Base-by-base conservation (phyloP, 441 rosid genomes). In the Gossypium schwendimanii region DNA sequence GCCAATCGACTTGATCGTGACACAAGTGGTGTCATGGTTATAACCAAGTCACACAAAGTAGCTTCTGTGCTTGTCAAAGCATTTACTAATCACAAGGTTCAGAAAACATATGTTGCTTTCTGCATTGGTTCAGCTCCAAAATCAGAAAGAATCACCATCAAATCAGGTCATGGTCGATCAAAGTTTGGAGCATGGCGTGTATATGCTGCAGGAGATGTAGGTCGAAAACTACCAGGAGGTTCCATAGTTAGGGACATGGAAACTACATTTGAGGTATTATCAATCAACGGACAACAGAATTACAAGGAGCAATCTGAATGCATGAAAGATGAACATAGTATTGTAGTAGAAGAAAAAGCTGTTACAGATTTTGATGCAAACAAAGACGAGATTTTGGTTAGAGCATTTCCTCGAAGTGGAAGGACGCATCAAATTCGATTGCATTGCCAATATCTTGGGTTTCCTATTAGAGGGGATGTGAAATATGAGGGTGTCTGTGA, bases 141-240 rank as follows among this genome's bases (percentile, higher is more conserved):
- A 44, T 94, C 93, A 89, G 81, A 77, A 31, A 85, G 75, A 76
- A 83, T 90, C 70, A 91, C 88, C 2, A 20, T 92, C 21, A 85
- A 71, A 78, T 94, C 99, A 14, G 99, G 98, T 61, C 99, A 94
- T 77, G 99, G 99, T 61, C 85, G 97, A 54, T 94, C 97, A 7
- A 94, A 88, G 77, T 91, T 85, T 63, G 98, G 99, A 73, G 96
- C 86, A 3, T 94, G 97, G 97, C 89, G 96, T 5, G 96, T 89
- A 15, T 94, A 94, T 69, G 86, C 96, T 63, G 86, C 83, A 49
- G 78, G 81, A 15, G 99, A 92, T 45, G 91, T 85, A 28, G 97
- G 97, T 53, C 83, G 76, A 59, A 76, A 63, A 15, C 87, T 92
- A 10, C 99, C 99, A 0, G 99, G 98, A 6, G 99, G 98, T 15